Base-by-base conservation (phyloP, 257 asterid genomes). In the Lavandula angustifolia region DNA sequence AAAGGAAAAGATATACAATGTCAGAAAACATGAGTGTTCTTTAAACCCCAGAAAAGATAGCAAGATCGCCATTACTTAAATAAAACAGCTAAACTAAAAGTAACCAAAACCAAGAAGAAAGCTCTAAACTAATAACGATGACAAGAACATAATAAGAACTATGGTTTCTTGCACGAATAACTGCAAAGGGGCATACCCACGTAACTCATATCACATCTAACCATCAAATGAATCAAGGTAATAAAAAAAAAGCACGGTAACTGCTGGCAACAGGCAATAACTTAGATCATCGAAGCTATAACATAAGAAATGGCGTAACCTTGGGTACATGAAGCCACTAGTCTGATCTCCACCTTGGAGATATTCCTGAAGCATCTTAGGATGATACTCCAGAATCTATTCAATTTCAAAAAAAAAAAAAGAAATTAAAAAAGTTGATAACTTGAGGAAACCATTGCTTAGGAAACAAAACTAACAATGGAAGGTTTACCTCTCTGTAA, bases 301-400 rank as follows among this genome's bases (percentile, higher is more conserved):
- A 66, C 6, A 55, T 34, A 56, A 11, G 1, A 43, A 61, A 27
- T 52, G 64, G 67, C 54, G 75, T 76, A 67, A 89, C 97, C 99
- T 92, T 69, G 99, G 99, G 82, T 89, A 92, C 99, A 92, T 82
- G 79, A 92, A 92, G 76, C 94, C 89, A 62, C 94, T 92, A 65
- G 94, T 81, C 76, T 87, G 95, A n/a, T 92, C 97, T 72, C 99
- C 99, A 52, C 96, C 96, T 4, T 79, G 81, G 52, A 80, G 86
- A 85, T 89, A 85, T 79, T 92, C 97, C 70, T 92, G 74, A 68
- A 92, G 97, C 99, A 92, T 87, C 81, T 92, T 88, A 49, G 98
- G 98, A 69, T 92, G 96, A 75, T 92, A 92, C 89, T 92, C 98
- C 60, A 92, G 72, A 67, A 92, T 92, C 98, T 92, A 95, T 73